Percentiles rank a stretch among this genome's conserved stretches.
phyloP scores from a whole-genome alignment of 1,139 yeast species.

The Geotrichum candidum region DNA sequence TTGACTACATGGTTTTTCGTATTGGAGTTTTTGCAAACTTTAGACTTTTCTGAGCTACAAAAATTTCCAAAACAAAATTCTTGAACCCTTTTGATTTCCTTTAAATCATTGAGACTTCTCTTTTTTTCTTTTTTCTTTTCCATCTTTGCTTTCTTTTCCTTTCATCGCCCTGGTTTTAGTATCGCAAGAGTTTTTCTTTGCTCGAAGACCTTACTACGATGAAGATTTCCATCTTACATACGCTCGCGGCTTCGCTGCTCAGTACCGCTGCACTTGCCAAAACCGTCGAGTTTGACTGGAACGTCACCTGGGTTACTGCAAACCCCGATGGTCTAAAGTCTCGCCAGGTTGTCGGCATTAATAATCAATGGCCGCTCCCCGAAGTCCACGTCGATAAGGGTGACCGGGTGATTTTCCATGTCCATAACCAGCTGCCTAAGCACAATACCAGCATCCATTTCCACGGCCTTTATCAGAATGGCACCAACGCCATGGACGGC shows the following conservation, averaged over 20 bases:
- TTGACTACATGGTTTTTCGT: not conserved
- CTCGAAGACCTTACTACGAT: not conserved
- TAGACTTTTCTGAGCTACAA: not conserved
- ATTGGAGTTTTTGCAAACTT: not conserved
- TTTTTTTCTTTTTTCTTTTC: not conserved
- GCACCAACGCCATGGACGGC: constrained; percentile 74
- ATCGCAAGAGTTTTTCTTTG: not conserved
- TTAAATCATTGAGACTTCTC: no score
- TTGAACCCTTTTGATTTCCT: no score
- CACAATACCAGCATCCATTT: constrained; percentile 75
- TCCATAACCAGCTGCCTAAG: constrained; percentile 58
- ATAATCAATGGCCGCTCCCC: constrained; percentile 84
- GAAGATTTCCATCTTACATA: not conserved
- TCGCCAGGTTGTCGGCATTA: constrained; percentile 70
- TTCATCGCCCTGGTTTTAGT: not conserved
- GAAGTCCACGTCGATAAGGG: constrained; percentile 62
- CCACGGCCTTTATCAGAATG: constrained; percentile 86
- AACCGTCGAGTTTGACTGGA: constrained; percentile 65
- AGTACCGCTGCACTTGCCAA: constrained; percentile 41
- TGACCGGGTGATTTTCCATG: constrained; percentile 64
- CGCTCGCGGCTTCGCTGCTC: constrained; percentile 4
- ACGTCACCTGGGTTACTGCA: constrained; percentile 62
- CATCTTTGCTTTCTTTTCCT: not conserved
- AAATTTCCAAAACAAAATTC: not conserved
- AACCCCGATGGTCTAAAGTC: constrained; percentile 72